phyloP scores from a whole-genome alignment of 495 filamentous ascomycete genomes.

The Penicillium goetzii region DNA sequence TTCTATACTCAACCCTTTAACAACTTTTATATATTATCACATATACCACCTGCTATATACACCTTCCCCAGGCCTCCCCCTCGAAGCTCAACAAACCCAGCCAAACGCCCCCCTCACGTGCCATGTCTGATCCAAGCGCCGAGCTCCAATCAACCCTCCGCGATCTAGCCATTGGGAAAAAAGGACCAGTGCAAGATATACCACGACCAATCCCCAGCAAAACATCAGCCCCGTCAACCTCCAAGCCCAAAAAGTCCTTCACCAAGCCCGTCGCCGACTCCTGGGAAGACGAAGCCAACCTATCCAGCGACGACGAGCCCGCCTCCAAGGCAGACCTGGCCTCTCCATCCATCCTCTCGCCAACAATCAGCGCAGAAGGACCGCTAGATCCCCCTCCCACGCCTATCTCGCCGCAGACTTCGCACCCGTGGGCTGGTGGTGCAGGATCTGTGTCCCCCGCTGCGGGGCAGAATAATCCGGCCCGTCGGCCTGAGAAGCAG shows the following conservation, averaged over 20 bases:
- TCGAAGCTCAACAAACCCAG: neutral
- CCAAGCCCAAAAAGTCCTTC: constrained; percentile 47
- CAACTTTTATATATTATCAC: neutral
- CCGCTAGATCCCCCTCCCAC: constrained; percentile 62
- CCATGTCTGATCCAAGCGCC: constrained; percentile 33
- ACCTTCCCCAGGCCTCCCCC: neutral
- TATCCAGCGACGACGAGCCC: constrained; percentile 43
- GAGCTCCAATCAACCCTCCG: constrained; percentile 52
- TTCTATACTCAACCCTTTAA: neutral
- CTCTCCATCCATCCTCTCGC: constrained; percentile 30
- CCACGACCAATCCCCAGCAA: constrained; percentile 28
- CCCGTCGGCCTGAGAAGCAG: constrained; percentile 80
- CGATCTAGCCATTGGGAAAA: constrained; percentile 48
- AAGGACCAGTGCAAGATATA: constrained; percentile 42
- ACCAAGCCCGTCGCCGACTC: constrained; percentile 66
- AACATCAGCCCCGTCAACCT: constrained; percentile 20
- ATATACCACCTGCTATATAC: constrained; percentile 9
- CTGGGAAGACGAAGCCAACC: constrained; percentile 77
- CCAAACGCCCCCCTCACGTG: constrained; percentile 10
- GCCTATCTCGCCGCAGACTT: constrained; percentile 57
- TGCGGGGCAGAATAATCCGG: constrained; percentile 27
- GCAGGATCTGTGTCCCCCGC: constrained; percentile 21
- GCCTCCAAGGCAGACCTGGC: constrained; percentile 21
- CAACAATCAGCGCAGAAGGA: constrained; percentile 43
- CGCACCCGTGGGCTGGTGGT: constrained; percentile 31